Percentiles rank a stretch among this genome's conserved stretches.
Conservation (phyloP, 805 yeast genomes). For the Metschnikowia chrysomelidarum region DNA sequence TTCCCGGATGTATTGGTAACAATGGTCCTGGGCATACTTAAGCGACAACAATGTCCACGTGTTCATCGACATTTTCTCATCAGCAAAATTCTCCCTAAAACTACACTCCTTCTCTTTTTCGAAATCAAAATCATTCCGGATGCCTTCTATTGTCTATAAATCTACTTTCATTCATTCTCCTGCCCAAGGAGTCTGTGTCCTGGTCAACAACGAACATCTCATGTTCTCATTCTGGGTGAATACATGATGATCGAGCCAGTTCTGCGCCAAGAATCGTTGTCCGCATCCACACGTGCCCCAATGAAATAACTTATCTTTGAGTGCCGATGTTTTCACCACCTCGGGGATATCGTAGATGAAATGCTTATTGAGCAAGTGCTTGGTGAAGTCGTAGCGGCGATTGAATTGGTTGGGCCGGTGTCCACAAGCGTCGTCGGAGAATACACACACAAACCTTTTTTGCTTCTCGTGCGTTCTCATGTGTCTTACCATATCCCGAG, state of each 20-base stretch:
- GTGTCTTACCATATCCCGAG: conserved; percentile 62
- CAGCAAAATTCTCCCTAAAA: too few relatives aligned
- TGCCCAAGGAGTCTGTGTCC: not conserved
- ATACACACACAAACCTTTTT: conserved; percentile 57
- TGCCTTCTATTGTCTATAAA: not conserved
- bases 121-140: too few relatives aligned
- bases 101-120: too few relatives aligned
- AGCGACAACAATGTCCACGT: too few relatives aligned
- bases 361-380: conserved; percentile 60
- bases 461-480: conserved; percentile 58
- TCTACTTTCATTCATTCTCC: not conserved
- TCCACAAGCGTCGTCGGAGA: conserved; percentile 52
- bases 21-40: too few relatives aligned
- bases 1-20: too few relatives aligned
- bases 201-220: conserved; percentile 20
- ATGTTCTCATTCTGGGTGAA: conserved; percentile 22
- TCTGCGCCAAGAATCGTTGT: conserved; percentile 28
- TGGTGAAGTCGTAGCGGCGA: conserved; percentile 66
- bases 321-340: conserved; percentile 45
- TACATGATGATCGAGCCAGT: conserved; percentile 39
- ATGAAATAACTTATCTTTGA: conserved; percentile 50
- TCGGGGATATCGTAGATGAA: conserved; percentile 51
- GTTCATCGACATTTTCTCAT: too few relatives aligned
- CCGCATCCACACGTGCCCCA: conserved; percentile 52
- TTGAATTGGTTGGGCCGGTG: conserved; percentile 64